Evolutionary conservation across 2,329 filamentous ascomycete genomes (phyloP), one percentile per base, ranked within the genome.

Genomic region (Clarireedia homoeocarpa): DNA sequence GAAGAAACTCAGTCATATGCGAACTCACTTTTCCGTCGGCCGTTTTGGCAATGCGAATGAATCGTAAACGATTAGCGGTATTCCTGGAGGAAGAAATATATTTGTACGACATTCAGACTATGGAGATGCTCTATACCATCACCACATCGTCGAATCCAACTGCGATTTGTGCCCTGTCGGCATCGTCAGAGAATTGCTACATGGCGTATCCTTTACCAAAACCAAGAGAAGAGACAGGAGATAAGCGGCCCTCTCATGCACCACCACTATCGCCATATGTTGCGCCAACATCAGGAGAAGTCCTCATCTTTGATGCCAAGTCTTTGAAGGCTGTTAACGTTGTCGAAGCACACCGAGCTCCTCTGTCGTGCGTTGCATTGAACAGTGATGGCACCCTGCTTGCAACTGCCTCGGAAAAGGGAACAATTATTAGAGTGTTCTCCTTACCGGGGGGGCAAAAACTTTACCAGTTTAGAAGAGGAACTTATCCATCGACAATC

Each of bases 11-110:
- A 44, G 89, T 95, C 58, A 97, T 99, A 71, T 99, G 94, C 81
- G 94, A 99, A 72, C 88, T 99, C 69, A 97, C 92, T 3, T 99
- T 99, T 66, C 92, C 92, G 12, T 95, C 91, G n/a, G 91, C 91
- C 50, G 91, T 99, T 10, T 82, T 97, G 42, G 91, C 92, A 20
- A 90, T 99, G 58, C 88, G 91, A 62, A 77, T 99, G 66, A 99
- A 99, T 72, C 83, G 94, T 63, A 97, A 96, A 72, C 85, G 94
- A 39, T 80, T 99, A 26, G 90, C 94, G 12, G 91, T 99, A 34
- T 86, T 97, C 14, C 80, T 97, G 56, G 94, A 99, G 71, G 91
- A 96, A 66, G 88, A 96, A 70, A 95, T 97, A 60, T 99, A 97
- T 73, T 81, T 99, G 49, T 99, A 99, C 75, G 94, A 99, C 71